These are phyloP conservation scores for Colletotrichum sp. DNA, from an alignment of 2,329 filamentous ascomycete species.

Conservation along the genomic window DNA sequence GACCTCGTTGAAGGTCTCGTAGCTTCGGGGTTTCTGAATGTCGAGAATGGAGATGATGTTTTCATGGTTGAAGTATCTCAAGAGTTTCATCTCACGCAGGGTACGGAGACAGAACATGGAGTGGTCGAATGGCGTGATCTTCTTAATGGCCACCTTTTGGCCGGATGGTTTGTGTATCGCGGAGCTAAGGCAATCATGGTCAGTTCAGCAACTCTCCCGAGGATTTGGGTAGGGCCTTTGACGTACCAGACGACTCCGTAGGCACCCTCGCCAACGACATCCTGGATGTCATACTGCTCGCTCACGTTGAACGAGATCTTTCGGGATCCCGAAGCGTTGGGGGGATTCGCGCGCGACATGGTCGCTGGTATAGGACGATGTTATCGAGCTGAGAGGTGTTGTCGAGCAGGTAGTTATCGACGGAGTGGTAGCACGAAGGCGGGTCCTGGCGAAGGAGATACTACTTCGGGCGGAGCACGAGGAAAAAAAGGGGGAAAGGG, in stretches of 20 bases:
- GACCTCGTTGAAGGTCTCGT: slow-evolving; percentile 95
- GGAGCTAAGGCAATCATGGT: slow-evolving; percentile 64
- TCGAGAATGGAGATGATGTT: slow-evolving; percentile 99
- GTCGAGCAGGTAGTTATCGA: slow-evolving; percentile 1
- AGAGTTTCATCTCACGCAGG: slow-evolving; percentile 97
- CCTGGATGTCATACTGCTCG: slow-evolving; percentile 99
- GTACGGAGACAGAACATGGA: slow-evolving; percentile 98
- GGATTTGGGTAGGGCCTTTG: background rate
- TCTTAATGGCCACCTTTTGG: slow-evolving; percentile 99
- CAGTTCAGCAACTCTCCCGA: slow-evolving; percentile 8
- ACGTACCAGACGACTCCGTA: slow-evolving; percentile 98
- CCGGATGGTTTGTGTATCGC: slow-evolving; percentile 97
- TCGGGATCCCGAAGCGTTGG: slow-evolving; percentile 69
- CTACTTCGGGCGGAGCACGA: slow-evolving; percentile 5
- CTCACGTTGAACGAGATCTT: slow-evolving; percentile 99
- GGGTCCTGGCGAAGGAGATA: slow-evolving; percentile 9
- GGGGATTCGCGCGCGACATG: slow-evolving; percentile 64
- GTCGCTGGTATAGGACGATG: slow-evolving; percentile 22
- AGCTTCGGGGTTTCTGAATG: slow-evolving; percentile 97
- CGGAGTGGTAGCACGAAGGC: slow-evolving; percentile 1
- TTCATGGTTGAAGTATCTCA: slow-evolving; percentile 99
- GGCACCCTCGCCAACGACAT: slow-evolving; percentile 97
- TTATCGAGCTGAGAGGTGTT: background rate
- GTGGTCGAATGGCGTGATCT: slow-evolving; percentile 99
- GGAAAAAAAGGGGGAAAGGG: background rate